Conservation (phyloP, 2,329 filamentous ascomycete species). For the Chaetomium strumarium region DNA sequence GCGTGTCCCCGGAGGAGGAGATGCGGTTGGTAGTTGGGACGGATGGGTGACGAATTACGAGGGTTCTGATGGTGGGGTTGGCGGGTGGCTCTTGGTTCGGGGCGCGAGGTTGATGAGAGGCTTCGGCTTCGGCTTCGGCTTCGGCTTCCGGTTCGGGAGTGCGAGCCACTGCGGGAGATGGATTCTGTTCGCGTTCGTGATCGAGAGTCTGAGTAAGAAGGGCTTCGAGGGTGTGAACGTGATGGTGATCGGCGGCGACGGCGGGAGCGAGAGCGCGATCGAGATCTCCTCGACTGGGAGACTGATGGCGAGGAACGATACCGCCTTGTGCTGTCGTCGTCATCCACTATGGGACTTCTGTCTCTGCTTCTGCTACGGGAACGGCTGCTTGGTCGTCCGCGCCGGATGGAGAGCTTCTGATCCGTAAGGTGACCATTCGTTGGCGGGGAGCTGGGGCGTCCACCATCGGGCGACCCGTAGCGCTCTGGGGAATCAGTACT, state of each 20-base stretch:
- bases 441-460: constrained; percentile 7
- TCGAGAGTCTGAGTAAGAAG: constrained; percentile 29
- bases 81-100: constrained; percentile 20
- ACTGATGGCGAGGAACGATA: constrained; percentile 20
- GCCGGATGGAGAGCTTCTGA: constrained; percentile 26
- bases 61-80: constrained; percentile 27
- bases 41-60: constrained; percentile 43
- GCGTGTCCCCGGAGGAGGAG: constrained; percentile 72
- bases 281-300: constrained; percentile 20
- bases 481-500: constrained; percentile 35
- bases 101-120: constrained; percentile 7
- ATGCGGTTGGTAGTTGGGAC: constrained; percentile 62
- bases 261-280: constrained; percentile 24
- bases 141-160: not conserved
- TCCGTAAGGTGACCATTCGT: constrained; percentile 5
- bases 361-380: constrained; percentile 21
- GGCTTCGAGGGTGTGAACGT: constrained; percentile 29
- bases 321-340: constrained; percentile 13
- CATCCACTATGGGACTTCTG: not conserved
- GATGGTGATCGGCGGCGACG: constrained; percentile 21
- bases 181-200: constrained; percentile 25
- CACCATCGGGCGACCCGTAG: constrained; percentile 39
- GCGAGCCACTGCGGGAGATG: constrained; percentile 25
- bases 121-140: constrained; percentile 2
- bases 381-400: constrained; percentile 20